These are phyloP conservation scores for Suillus placidus DNA, from an alignment of 768 basidiomycete genomes.

Conservation along the genomic window DNA sequence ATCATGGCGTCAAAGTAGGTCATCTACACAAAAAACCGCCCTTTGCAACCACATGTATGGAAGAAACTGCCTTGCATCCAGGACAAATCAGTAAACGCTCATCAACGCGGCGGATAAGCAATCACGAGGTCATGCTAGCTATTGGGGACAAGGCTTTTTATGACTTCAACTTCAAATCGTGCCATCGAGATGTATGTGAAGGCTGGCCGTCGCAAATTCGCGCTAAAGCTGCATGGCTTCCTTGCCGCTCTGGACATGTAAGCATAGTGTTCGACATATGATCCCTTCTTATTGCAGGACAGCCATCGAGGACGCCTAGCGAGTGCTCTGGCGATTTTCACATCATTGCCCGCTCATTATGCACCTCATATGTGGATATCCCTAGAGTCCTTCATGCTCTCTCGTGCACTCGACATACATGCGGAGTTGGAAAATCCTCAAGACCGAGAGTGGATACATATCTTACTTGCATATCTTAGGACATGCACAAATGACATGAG, in stretches of 20 bases:
- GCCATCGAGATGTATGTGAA: constrained; percentile 84
- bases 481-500: constrained; percentile 60
- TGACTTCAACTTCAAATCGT: constrained; percentile 72
- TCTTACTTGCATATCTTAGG: constrained; percentile 75
- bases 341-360: constrained; percentile 85
- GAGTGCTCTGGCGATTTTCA: constrained; percentile 69
- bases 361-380: constrained; percentile 81
- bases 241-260: constrained; percentile 90
- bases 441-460: constrained; percentile 81
- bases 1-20: constrained; percentile 68
- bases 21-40: constrained; percentile 75
- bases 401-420: constrained; percentile 72
- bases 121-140: constrained; percentile 60
- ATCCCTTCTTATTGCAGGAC: constrained; percentile 8
- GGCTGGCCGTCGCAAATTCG: constrained; percentile 84
- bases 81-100: constrained; percentile 24
- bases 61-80: constrained; percentile 16
- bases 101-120: constrained; percentile 48
- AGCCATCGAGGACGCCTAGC: constrained; percentile 70
- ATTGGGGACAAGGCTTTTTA: constrained; percentile 68
- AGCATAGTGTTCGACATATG: constrained; percentile 31
- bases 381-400: constrained; percentile 78
- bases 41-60: constrained; percentile 58
- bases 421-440: constrained; percentile 53
- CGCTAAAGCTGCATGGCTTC: constrained; percentile 81